A percentile compares a stretch with the other conserved stretches of the same genome.
These are phyloP conservation scores for Parachaetomium inaequale DNA, from an alignment of 495 filamentous ascomycete species.

Conservation along the genomic window DNA sequence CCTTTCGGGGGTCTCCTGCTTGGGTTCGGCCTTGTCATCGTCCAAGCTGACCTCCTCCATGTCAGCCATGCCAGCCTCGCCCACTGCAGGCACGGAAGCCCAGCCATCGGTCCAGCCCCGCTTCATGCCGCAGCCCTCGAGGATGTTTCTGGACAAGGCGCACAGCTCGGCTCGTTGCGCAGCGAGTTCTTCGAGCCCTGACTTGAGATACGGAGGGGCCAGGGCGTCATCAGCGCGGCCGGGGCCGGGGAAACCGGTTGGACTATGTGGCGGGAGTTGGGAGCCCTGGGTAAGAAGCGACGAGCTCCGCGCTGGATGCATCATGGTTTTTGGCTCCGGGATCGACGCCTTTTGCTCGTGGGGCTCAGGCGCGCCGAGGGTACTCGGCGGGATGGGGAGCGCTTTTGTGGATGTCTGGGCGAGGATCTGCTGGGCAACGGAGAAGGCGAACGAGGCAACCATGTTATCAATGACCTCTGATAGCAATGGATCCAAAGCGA, in stretches of 20 bases:
- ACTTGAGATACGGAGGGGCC: conserved; percentile 48
- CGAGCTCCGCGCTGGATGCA: conserved; percentile 55
- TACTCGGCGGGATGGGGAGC: conserved; percentile 61
- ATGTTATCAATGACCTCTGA: conserved; percentile 70
- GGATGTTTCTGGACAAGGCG: conserved; percentile 69
- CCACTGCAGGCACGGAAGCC: conserved; percentile 59
- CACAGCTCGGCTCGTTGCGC: conserved; percentile 75
- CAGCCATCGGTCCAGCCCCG: conserved; percentile 77
- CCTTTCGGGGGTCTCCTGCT: conserved; percentile 17
- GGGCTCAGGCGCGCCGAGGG: conserved; percentile 41
- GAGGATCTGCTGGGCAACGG: conserved; percentile 71
- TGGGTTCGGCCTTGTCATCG: conserved; percentile 32
- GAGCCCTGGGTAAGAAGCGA: conserved; percentile 43
- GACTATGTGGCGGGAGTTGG: conserved; percentile 41
- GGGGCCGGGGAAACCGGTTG: conserved; percentile 44
- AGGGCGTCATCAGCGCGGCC: conserved; percentile 33
- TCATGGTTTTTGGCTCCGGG: conserved; percentile 61
- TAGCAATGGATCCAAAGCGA: conserved; percentile 30
- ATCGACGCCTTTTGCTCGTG: conserved; percentile 52
- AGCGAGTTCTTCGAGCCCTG: conserved; percentile 79
- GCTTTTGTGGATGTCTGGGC: conserved; percentile 68
- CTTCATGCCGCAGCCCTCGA: conserved; percentile 69
- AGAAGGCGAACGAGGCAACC: conserved; percentile 80
- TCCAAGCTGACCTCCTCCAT: conserved; percentile 58
- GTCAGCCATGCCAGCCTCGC: conserved; percentile 44